A percentile compares a stretch with the other conserved stretches of the same genome.
Conservation (phyloP, 768 basidiomycete species). For the Epithele typhae region DNA sequence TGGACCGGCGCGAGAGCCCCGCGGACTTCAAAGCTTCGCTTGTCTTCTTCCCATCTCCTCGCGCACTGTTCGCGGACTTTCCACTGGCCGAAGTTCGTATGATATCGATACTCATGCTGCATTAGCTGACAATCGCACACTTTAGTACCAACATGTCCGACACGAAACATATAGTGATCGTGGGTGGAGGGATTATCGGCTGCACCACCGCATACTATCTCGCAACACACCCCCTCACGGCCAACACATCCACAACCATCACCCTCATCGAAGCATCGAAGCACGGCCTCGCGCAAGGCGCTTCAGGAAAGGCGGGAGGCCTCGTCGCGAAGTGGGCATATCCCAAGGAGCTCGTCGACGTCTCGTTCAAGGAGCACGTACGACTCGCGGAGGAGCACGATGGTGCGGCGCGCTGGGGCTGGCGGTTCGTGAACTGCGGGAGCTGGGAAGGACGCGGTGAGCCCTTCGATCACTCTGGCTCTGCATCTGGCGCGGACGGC, state of each 20-base stretch:
- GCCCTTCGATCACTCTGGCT: conserved; percentile 16
- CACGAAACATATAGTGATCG: conserved; percentile 52
- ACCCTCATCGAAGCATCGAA: conserved; percentile 71
- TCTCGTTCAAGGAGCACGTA: conserved; percentile 75
- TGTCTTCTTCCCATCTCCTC: no score
- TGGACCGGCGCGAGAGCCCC: no score
- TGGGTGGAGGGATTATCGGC: conserved; percentile 87
- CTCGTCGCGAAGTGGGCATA: conserved; percentile 84
- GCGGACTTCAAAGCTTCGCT: no score
- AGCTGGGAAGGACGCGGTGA: conserved; percentile 68
- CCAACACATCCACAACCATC: conserved; percentile 36
- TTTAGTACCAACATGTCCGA: no score
- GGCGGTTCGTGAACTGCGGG: conserved; percentile 69
- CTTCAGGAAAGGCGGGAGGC: conserved; percentile 82
- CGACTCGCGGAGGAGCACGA: conserved; percentile 64
- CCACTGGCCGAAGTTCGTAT: no score
- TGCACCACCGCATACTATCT: conserved; percentile 82
- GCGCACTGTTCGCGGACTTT: no score
- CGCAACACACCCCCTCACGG: conserved; percentile 49
- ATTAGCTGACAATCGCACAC: no score
- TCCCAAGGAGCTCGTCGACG: conserved; percentile 59
- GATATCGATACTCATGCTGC: no score
- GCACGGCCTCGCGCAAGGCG: conserved; percentile 67
- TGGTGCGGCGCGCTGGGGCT: conserved; percentile 77
- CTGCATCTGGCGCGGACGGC: conserved; percentile 28